Evolutionary conservation across 257 asterid genomes (phyloP).

Genomic region (Capsicum baccatum): DNA sequence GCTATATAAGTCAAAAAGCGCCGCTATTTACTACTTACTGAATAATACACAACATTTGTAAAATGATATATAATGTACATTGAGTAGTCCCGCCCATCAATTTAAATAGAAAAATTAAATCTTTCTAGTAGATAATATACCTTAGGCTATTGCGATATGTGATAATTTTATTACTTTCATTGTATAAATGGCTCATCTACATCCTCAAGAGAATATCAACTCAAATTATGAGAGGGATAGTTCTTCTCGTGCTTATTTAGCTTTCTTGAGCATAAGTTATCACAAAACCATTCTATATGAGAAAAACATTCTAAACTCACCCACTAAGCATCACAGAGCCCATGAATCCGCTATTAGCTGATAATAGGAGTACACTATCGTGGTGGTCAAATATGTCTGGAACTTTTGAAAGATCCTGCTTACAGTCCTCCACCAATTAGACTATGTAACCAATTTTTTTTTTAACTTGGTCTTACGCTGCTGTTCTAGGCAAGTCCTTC

Average conservation of each 20-base stretch:
- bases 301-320: neutral
- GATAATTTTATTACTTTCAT: too few species aligned
- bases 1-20: neutral
- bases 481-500: too few species aligned
- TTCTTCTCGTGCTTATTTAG: neutral
- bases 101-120: too few species aligned
- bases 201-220: too few species aligned
- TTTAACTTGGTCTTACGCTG: too few species aligned
- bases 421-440: too few species aligned
- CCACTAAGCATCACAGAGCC: neutral
- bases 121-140: too few species aligned
- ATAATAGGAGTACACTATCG: neutral
- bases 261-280: neutral
- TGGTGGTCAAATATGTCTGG: neutral
- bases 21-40: neutral
- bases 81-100: neutral
- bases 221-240: neutral
- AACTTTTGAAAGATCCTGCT: neutral
- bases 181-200: neutral
- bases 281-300: too few species aligned
- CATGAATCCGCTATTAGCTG: neutral
- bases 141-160: too few species aligned
- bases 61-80: neutral
- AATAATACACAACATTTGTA: neutral
- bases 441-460: too few species aligned